These are phyloP conservation scores for Tephrocybe rancida DNA, from an alignment of 768 basidiomycete species.

Conservation along the genomic window DNA sequence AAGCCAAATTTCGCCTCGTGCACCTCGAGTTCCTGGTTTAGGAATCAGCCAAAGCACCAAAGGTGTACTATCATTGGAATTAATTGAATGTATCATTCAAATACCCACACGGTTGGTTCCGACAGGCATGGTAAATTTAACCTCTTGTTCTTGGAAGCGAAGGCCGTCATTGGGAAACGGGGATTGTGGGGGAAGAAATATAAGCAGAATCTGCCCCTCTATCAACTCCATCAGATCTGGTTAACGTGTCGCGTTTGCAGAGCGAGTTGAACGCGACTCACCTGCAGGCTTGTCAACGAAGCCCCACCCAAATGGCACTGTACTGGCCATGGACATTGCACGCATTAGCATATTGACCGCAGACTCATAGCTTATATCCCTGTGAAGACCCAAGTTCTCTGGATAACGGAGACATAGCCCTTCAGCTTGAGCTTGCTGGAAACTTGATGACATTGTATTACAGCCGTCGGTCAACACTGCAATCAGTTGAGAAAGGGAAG, in stretches of 20 bases:
- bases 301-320: slow-evolving; percentile 67
- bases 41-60: slow-evolving; percentile 2
- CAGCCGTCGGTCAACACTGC: too few relatives aligned
- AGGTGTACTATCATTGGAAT: too few relatives aligned
- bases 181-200: slow-evolving; percentile 61
- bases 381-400: slow-evolving; percentile 60
- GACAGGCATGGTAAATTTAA: slow-evolving; percentile 54
- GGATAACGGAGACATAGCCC: slow-evolving; percentile 73
- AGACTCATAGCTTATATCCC: slow-evolving; percentile 54
- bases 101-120: slow-evolving; percentile 54
- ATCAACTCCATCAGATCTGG: background rate
- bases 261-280: slow-evolving; percentile 30
- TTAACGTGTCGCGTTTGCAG: background rate
- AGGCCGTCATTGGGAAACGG: slow-evolving; percentile 78
- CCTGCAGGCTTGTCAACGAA: slow-evolving; percentile 81
- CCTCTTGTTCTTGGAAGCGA: slow-evolving; percentile 75
- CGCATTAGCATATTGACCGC: slow-evolving; percentile 65
- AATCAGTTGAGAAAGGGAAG: too few relatives aligned
- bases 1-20: slow-evolving; percentile 76
- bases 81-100: slow-evolving; percentile 7
- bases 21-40: slow-evolving; percentile 73
- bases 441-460: slow-evolving; percentile 27
- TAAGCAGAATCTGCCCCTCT: slow-evolving; percentile 71
- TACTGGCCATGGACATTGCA: slow-evolving; percentile 57
- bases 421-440: slow-evolving; percentile 56